Percentiles rank a stretch among this genome's conserved stretches.
Evolutionary conservation across 2,329 filamentous ascomycete genomes (phyloP).

Genomic region (Cercospora sp.): DNA sequence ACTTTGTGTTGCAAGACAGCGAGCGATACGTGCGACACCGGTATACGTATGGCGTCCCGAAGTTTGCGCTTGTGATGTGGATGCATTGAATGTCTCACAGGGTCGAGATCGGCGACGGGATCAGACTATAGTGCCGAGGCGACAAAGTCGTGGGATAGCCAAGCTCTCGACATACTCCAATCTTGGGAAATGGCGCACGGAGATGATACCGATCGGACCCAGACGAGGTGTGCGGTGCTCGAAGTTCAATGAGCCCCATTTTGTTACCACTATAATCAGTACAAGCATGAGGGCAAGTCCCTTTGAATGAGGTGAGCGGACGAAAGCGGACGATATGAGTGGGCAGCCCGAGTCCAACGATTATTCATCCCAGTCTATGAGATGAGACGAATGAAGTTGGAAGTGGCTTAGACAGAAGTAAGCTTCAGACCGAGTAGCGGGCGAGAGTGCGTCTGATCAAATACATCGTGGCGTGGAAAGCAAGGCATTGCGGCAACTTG

Average conservation of each 20-base stretch:
- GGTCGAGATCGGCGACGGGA: not conserved
- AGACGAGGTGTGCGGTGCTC: not conserved
- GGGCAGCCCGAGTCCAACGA: not conserved
- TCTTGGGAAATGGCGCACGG: not conserved
- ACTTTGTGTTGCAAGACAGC: not conserved
- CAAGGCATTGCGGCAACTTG: constrained; percentile 1
- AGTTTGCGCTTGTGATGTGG: not conserved
- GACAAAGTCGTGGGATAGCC: constrained; percentile 4
- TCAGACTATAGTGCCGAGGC: not conserved
- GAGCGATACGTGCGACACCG: not conserved
- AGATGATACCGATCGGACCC: not conserved
- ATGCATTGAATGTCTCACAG: not conserved
- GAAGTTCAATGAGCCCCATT: not conserved
- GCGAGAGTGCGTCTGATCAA: not conserved
- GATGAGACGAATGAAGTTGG: not conserved
- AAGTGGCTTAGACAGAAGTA: not conserved
- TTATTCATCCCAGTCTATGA: not conserved
- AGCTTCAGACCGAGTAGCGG: not conserved
- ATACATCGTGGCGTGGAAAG: not conserved
- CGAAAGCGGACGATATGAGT: not conserved
- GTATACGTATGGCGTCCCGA: not conserved
- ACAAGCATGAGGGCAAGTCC: not conserved
- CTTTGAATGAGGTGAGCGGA: not conserved
- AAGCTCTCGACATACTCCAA: not conserved
- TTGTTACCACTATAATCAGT: too few species aligned